Evolutionary conservation across 2,329 filamentous ascomycete species (phyloP), one percentile per base, ranked within the genome.

Genomic region (Ceratocystis albifundus): DNA sequence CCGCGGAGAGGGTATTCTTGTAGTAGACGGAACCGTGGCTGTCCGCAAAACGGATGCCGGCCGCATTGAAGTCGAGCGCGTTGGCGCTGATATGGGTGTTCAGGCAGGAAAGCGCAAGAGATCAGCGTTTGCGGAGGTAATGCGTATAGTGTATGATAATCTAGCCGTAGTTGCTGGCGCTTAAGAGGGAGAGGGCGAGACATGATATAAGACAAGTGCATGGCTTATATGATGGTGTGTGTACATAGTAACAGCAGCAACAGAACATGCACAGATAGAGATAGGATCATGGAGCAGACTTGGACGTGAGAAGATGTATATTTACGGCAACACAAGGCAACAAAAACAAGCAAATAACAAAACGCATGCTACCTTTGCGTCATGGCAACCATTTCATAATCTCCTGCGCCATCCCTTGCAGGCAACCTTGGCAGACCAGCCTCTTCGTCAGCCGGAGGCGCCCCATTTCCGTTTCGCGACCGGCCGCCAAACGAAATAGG

Each of bases 81-180:
- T 88, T 4, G 88, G 85, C 0, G 69, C 74, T 74, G 28, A 72
- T 71, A n/a, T 62, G 10, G 48, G 62, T 15, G 65, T 62, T 0
- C 71, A 70, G 5, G 73, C 73, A n/a, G 53, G 53, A 6, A 30
- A 22, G 53, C 70, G 73, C 20, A 64, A 62, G 68, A 70, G 80
- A 63, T 84, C 84, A 67, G 91, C 88, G 45, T 95, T 96, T 73
- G 89, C 90, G 72, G 89, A 89, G 64, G 93, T 97, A 8, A 90
- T 90, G 77, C 86, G 81, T 76, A 91, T 89, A 76, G 95, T 99
- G 70, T 99, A 99, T 74, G 90, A 96, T 71, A 92, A 90, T 7
- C 76, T 99, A 73, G 94, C 94, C 44, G 90, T 97, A 68, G 92
- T 99, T 70, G 88, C 88, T 17, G 89, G 66, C 8, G 67, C 67